These are phyloP conservation scores for Daldinia eschscholtzii DNA, from an alignment of 2,329 filamentous ascomycete genomes.

Conservation along the genomic window DNA sequence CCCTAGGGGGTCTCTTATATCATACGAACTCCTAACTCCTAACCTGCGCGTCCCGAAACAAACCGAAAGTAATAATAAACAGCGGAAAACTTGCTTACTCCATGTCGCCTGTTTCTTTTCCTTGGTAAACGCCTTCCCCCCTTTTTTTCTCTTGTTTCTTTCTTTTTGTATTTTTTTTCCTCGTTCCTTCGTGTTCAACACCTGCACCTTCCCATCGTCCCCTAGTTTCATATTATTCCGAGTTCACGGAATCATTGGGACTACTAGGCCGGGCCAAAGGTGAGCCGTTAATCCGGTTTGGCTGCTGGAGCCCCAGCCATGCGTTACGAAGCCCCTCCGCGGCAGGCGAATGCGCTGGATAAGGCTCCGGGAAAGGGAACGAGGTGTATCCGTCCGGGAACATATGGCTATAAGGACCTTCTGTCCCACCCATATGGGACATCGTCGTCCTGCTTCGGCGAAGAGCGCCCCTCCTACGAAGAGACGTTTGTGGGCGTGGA, in stretches of 20 bases:
- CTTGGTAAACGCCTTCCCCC: not conserved
- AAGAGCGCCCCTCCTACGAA: not conserved
- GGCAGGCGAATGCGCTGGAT: not conserved
- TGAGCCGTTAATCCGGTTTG: not conserved
- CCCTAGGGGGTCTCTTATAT: not conserved
- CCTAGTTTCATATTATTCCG: not conserved
- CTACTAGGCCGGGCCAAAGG: not conserved
- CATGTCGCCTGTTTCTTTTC: not conserved
- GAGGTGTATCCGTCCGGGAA: not conserved
- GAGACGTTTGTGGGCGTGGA: not conserved
- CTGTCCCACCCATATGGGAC: not conserved
- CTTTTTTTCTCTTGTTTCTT: not conserved
- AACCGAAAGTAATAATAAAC: not conserved
- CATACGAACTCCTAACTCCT: not conserved
- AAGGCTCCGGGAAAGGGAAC: constrained; percentile 8
- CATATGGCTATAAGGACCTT: not conserved
- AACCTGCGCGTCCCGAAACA: not conserved
- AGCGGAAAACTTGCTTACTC: not conserved
- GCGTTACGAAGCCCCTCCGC: constrained; percentile 13
- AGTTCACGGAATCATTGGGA: not conserved
- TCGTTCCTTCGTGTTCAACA: not conserved
- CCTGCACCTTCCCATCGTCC: not conserved
- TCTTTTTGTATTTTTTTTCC: not conserved
- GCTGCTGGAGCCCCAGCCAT: not conserved
- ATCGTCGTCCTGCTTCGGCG: not conserved